Conservation (phyloP, 768 basidiomycete species). For the Amanita pseudoporphyria region DNA sequence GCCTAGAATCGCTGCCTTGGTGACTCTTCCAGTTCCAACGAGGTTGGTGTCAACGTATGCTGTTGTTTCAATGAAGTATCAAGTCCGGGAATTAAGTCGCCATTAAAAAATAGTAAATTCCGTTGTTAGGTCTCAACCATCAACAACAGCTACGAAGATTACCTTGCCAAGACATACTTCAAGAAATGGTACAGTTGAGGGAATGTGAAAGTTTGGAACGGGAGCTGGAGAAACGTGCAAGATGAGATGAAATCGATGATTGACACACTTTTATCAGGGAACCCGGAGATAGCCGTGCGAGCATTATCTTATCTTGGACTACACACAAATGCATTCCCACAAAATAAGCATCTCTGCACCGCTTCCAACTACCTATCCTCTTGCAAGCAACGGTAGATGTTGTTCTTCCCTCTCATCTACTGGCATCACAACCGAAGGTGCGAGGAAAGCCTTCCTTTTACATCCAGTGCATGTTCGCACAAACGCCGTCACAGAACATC, state of each 20-base stretch:
- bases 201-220: too few species aligned
- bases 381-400: slow-evolving; percentile 34
- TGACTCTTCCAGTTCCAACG: slow-evolving; percentile 63
- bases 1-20: slow-evolving; percentile 70
- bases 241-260: neutral
- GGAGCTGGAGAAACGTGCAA: neutral
- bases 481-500: slow-evolving; percentile 73
- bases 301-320: neutral
- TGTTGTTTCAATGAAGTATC: slow-evolving; percentile 18
- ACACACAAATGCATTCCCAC: slow-evolving; percentile 51
- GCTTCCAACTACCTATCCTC: slow-evolving; percentile 64
- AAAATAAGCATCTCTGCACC: slow-evolving; percentile 60
- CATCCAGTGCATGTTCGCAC: slow-evolving; percentile 79
- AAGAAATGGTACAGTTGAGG: neutral
- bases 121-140: neutral
- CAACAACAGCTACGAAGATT: neutral
- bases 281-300: neutral
- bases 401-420: slow-evolving; percentile 14
- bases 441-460: slow-evolving; percentile 68
- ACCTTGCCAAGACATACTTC: slow-evolving; percentile 6
- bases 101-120: neutral
- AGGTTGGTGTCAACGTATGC: slow-evolving; percentile 80
- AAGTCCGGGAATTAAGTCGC: neutral
- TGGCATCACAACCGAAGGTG: slow-evolving; percentile 30
- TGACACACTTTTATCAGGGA: too few species aligned